Base-by-base conservation (phyloP, 306 rosid genomes). In the Luffa acutangula region DNA sequence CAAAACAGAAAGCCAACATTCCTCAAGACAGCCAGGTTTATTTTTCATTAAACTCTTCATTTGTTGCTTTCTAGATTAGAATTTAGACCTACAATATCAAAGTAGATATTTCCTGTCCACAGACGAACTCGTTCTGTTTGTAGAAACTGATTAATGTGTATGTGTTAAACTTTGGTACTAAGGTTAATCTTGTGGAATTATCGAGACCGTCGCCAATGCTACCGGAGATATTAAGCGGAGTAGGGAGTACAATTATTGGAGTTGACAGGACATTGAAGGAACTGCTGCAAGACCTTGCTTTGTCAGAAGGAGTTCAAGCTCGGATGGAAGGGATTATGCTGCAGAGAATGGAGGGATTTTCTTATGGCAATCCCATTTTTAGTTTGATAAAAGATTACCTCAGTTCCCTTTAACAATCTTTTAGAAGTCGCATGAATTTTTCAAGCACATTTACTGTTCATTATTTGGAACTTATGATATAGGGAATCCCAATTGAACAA, bases 271-370 rank as follows among this genome's bases (percentile, higher is more conserved):
- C 96, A 6, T 6, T 92, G 66, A 94, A 87, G 79, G 90, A 84
- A 34, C 73, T 92, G 56, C 14, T 87, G 56, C 88, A 86, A 66
- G 92, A 88, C 69, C 79, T 87, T 80, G 80, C 92, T 20, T 81
- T 89, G 77, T 85, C 91, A 1, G 90, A 85, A 8, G 97, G 92
- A 60, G 95, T 94, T 83, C 98, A 94, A 83, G 97, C 96, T 51
- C 87, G 96, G 62, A 89, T 92, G 92, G 98, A 94, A 4, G 98
- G 98, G 64, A 90, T 94, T 84, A 72, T 94, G 90, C 89, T 92
- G 82, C 88, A 88, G 85, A 88, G 87, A 74, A 79, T 92, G 82
- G 98, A 94, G 78, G 98, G 89, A 82, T 62, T 86, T 86, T 83
- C 92, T 72, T 76, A 77, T 81, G 80, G 83, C 53, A 94, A 92